A percentile compares a stretch with the other conserved stretches of the same genome.
These are phyloP conservation scores for Leptomonas pyrrhocoris DNA, from an alignment of 208 protist species.

Conservation along the genomic window DNA sequence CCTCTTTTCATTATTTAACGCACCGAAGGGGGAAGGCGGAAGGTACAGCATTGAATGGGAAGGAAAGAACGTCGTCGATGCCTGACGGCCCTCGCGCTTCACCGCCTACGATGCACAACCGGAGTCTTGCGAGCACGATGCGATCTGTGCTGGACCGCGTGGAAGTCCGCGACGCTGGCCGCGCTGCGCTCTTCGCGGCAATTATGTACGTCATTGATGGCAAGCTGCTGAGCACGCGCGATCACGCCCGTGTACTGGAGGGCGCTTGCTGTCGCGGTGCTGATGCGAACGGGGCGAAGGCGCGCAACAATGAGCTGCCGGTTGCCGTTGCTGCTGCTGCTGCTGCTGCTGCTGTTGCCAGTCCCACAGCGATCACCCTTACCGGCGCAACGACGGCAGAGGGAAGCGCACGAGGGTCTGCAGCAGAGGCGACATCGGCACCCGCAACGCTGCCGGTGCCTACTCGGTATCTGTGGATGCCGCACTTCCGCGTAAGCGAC, in stretches of 20 bases:
- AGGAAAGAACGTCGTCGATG: background rate
- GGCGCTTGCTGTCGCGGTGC: background rate
- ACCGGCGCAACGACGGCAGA: too few species aligned
- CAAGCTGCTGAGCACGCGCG: slow-evolving; percentile 19
- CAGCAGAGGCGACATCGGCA: background rate
- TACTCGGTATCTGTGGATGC: slow-evolving; percentile 14
- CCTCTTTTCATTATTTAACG: slow-evolving; percentile 8
- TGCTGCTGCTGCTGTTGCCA: background rate
- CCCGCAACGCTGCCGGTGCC: background rate
- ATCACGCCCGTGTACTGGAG: slow-evolving; percentile 7
- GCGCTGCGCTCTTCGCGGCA: slow-evolving; percentile 17
- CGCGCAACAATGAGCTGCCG: background rate
- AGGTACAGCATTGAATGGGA: background rate
- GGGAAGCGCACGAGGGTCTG: too few species aligned
- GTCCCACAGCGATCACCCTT: background rate
- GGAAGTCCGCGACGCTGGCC: slow-evolving; percentile 3
- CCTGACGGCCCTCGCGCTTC: background rate
- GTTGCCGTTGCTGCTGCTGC: background rate
- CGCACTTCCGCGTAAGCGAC: slow-evolving; percentile 12
- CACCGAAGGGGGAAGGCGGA: background rate
- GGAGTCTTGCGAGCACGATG: slow-evolving; percentile 2
- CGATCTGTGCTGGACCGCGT: background rate
- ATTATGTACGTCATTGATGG: slow-evolving; percentile 22
- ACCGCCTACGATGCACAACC: background rate
- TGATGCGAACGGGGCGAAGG: background rate